Evolutionary conservation across 768 basidiomycete species (phyloP).

Genomic region (Lentinula aciculospora): DNA sequence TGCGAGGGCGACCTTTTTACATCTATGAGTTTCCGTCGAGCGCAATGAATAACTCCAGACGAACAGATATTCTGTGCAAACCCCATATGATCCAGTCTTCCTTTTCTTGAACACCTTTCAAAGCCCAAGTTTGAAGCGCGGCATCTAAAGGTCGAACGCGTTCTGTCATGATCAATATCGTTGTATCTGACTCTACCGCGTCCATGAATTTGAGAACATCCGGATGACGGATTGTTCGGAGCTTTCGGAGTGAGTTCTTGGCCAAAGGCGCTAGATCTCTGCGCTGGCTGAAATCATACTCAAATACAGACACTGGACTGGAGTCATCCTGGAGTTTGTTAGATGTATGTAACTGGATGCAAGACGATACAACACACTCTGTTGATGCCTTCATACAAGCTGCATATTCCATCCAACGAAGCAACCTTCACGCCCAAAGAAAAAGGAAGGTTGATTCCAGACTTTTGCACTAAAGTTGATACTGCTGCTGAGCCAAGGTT

Average conservation of each 20-base stretch:
- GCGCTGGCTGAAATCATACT: slow-evolving; percentile 75
- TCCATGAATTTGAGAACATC: slow-evolving; percentile 96
- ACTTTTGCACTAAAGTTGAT: slow-evolving; percentile 87
- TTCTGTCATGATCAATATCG: slow-evolving; percentile 92
- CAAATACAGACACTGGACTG: slow-evolving; percentile 82
- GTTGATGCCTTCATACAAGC: slow-evolving; percentile 82
- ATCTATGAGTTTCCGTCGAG: slow-evolving; percentile 6
- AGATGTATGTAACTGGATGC: slow-evolving; percentile 2
- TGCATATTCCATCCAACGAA: slow-evolving; percentile 74
- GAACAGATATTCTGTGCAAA: slow-evolving; percentile 80
- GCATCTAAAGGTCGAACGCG: slow-evolving; percentile 72
- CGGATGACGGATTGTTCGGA: slow-evolving; percentile 90
- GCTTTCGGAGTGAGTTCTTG: slow-evolving; percentile 83
- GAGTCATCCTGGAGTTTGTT: slow-evolving; percentile 70
- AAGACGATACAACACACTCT: slow-evolving; percentile 44
- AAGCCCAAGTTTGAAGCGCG: slow-evolving; percentile 57
- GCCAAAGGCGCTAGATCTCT: slow-evolving; percentile 69
- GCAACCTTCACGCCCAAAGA: slow-evolving; percentile 70
- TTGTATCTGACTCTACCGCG: slow-evolving; percentile 81
- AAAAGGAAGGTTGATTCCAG: slow-evolving; percentile 87
- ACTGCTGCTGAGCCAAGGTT: slow-evolving; percentile 83
- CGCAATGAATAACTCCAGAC: slow-evolving; percentile 21
- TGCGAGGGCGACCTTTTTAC: slow-evolving; percentile 69
- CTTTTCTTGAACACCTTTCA: slow-evolving; percentile 54
- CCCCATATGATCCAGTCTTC: slow-evolving; percentile 96